Percentiles rank a stretch among this genome's conserved stretches.
These are phyloP conservation scores for Pecoramyces ruminantium DNA, from an alignment of 192 early-diverging fungal species.

Conservation along the genomic window DNA sequence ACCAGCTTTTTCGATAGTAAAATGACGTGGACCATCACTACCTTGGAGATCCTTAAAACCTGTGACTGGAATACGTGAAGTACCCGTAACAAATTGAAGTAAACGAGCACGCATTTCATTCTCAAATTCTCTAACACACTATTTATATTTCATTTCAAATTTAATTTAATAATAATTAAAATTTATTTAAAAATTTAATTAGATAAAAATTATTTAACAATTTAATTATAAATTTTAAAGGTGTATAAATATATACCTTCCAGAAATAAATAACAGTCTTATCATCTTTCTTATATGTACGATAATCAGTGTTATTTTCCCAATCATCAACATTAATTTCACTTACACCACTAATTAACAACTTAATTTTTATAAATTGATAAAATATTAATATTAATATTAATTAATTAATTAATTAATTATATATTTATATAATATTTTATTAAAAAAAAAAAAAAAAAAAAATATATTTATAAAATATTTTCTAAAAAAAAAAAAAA, in stretches of 20 bases:
- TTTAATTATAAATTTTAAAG: not conserved
- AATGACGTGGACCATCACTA: conserved; percentile 82
- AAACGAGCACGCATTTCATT: conserved; percentile 84
- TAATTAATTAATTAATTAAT: too few relatives aligned
- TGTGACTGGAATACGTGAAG: conserved; percentile 93
- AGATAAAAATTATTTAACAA: too few relatives aligned
- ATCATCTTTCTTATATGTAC: conserved; percentile 93
- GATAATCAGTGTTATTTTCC: conserved; percentile 96
- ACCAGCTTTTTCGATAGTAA: conserved; percentile 89
- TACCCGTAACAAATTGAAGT: conserved; percentile 95
- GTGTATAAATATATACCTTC: conserved; percentile 29
- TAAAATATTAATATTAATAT: too few relatives aligned
- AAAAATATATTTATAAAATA: too few relatives aligned
- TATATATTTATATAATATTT: too few relatives aligned
- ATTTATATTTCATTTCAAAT: too few relatives aligned
- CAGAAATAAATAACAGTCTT: conserved; percentile 93
- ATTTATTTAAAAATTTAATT: too few relatives aligned
- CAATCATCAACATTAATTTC: conserved; percentile 97
- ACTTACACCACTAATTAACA: conserved; percentile 89
- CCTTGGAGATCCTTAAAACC: conserved; percentile 98
- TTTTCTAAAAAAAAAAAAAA: too few relatives aligned
- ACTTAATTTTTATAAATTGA: conserved; percentile 7
- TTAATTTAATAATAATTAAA: too few relatives aligned
- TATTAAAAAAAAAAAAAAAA: too few relatives aligned
- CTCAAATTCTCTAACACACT: conserved; percentile 70